Evolutionary conservation across 495 filamentous ascomycete genomes (phyloP).

Genomic region (Cryomyces minteri): DNA sequence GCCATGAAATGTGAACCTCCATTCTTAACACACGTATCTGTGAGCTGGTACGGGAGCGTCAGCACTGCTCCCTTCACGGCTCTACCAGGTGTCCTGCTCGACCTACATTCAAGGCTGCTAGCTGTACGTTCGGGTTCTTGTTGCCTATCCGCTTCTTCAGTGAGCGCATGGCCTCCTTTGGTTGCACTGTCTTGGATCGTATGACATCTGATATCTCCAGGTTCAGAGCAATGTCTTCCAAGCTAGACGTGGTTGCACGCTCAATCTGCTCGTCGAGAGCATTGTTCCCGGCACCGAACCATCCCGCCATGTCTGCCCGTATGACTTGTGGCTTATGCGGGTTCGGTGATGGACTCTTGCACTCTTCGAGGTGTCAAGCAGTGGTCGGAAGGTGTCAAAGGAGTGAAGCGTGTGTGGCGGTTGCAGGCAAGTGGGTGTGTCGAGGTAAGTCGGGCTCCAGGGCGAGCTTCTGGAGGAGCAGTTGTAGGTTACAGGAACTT

Average conservation of each 20-base stretch:
- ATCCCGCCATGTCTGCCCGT: slow-evolving; percentile 48
- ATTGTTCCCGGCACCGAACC: slow-evolving; percentile 65
- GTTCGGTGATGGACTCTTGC: too few species aligned
- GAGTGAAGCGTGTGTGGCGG: too few species aligned
- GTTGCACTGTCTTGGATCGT: slow-evolving; percentile 87
- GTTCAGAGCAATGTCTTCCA: slow-evolving; percentile 95
- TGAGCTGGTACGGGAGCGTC: slow-evolving; percentile 33
- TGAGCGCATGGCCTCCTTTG: slow-evolving; percentile 92
- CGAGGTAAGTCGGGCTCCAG: too few species aligned
- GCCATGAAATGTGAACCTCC: slow-evolving; percentile 89
- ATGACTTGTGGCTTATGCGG: too few species aligned
- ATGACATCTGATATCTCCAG: slow-evolving; percentile 95
- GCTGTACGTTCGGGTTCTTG: slow-evolving; percentile 89
- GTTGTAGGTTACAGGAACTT: too few species aligned
- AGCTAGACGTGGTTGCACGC: slow-evolving; percentile 77
- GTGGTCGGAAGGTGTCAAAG: too few species aligned
- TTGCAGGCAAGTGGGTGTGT: too few species aligned
- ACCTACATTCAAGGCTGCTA: slow-evolving; percentile 74
- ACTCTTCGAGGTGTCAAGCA: too few species aligned
- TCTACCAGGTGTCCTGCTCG: background rate
- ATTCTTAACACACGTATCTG: slow-evolving; percentile 97
- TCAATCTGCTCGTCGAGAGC: slow-evolving; percentile 95
- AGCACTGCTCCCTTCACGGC: background rate
- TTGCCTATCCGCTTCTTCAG: slow-evolving; percentile 87
- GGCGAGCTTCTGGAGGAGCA: too few species aligned